Conservation (phyloP, 768 basidiomycete species). For the Tricholoma saponaceum region DNA sequence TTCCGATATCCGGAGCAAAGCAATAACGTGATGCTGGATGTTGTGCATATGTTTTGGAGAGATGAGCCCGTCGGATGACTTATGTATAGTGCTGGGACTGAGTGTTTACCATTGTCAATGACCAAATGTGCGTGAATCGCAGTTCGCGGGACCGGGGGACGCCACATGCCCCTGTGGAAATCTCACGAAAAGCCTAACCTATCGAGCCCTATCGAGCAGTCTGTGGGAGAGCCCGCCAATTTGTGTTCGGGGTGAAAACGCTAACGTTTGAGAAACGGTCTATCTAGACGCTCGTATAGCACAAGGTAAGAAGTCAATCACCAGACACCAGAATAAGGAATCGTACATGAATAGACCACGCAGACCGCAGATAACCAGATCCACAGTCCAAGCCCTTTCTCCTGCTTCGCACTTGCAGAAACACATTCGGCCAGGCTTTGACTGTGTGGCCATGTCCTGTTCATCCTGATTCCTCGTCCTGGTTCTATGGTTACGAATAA, state of each 20-base stretch:
- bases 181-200: neutral
- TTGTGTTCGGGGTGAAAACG: neutral
- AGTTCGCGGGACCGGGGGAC: neutral
- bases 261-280: neutral
- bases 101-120: no score
- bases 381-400: no score
- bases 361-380: neutral
- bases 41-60: neutral
- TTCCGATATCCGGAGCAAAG: neutral
- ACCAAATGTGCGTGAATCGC: neutral
- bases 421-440: neutral
- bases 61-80: neutral
- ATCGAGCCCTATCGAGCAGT: neutral
- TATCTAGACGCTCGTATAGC: conserved; percentile 5
- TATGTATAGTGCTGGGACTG: neutral
- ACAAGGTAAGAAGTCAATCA: neutral
- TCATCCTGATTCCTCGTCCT: no score
- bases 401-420: no score
- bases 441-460: no score
- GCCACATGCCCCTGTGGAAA: neutral
- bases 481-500: no score
- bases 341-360: neutral
- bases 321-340: neutral
- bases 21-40: neutral
- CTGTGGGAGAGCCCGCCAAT: neutral